A percentile compares a stretch with the other conserved stretches of the same genome.
These are phyloP conservation scores for Cryptococcus sp. DNA, from an alignment of 1,284 basidiomycete species.

Conservation along the genomic window DNA sequence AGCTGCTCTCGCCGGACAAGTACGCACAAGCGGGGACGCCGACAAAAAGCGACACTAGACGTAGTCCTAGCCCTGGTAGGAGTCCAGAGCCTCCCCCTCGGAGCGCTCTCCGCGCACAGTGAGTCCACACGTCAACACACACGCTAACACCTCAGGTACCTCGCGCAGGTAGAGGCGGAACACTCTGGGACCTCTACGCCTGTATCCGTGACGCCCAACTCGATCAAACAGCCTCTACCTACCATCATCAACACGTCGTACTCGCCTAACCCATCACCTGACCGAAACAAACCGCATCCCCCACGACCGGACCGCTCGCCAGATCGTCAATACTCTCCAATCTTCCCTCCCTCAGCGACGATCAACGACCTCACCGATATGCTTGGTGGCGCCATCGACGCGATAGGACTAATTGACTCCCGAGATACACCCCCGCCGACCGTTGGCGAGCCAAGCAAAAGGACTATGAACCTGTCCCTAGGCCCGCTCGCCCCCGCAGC, in stretches of 20 bases:
- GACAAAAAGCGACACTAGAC: conserved; percentile 9
- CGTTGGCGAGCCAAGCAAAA: conserved; percentile 28
- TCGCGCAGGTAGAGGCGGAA: not conserved
- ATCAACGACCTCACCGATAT: conserved; percentile 50
- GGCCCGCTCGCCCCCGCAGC: conserved; percentile 55
- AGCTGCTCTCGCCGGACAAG: conserved; percentile 13
- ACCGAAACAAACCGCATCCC: conserved; percentile 11
- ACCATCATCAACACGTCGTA: conserved; percentile 38
- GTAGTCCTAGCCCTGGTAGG: conserved; percentile 15
- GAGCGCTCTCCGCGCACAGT: conserved; percentile 39
- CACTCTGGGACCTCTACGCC: conserved; percentile 5
- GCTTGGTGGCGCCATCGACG: conserved; percentile 51
- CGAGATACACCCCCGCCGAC: conserved; percentile 40
- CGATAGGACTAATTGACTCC: conserved; percentile 45
- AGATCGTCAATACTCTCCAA: conserved; percentile 7
- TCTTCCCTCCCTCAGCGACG: conserved; percentile 24
- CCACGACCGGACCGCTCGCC: conserved; percentile 18
- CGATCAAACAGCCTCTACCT: conserved; percentile 18
- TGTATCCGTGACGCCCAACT: conserved; percentile 4
- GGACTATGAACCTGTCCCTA: conserved; percentile 11
- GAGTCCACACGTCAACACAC: conserved; percentile 18
- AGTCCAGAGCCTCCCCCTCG: conserved; percentile 49
- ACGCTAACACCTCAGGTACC: not conserved
- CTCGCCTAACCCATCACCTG: conserved; percentile 21
- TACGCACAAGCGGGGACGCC: conserved; percentile 6